Evolutionary conservation across 106 monocot genomes (phyloP).

Genomic region (Cymbidium sinense): DNA sequence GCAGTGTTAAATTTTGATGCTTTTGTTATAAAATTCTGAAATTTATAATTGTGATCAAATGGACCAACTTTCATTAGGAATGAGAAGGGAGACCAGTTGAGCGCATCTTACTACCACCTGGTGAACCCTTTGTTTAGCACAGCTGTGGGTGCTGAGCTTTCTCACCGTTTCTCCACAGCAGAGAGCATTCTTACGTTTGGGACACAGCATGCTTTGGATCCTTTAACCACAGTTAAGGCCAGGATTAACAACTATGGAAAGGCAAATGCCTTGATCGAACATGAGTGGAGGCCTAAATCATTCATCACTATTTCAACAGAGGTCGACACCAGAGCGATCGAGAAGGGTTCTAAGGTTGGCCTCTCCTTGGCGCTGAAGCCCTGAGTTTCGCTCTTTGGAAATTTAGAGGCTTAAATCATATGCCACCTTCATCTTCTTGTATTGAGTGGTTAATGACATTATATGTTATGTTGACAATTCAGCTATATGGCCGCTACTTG

Average conservation of each 20-base stretch:
- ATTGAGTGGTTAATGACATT: neutral
- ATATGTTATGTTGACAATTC: neutral
- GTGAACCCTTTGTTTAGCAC: constrained; percentile 33
- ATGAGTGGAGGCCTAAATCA: constrained; percentile 38
- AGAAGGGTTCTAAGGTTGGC: constrained; percentile 42
- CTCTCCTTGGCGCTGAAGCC: constrained; percentile 31
- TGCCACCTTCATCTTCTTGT: neutral
- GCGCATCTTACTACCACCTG: constrained; percentile 36
- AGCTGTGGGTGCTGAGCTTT: constrained; percentile 33
- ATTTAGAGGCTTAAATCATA: neutral
- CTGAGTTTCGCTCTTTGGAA: constrained; percentile 8
- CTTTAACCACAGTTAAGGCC: constrained; percentile 29
- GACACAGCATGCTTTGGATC: constrained; percentile 31
- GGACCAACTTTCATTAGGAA: constrained; percentile 11
- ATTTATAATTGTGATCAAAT: neutral
- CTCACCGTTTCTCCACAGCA: constrained; percentile 27
- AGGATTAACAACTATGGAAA: constrained; percentile 41
- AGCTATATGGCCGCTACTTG: too few relatives aligned
- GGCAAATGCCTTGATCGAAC: constrained; percentile 31
- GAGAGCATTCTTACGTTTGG: constrained; percentile 39
- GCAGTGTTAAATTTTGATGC: neutral
- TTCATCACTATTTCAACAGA: constrained; percentile 32
- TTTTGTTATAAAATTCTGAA: neutral
- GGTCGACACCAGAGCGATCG: constrained; percentile 43
- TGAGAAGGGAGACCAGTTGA: constrained; percentile 30